Evolutionary conservation across 192 early-diverging fungal genomes (phyloP).

Genomic region (Spizellomyces punctatus): DNA sequence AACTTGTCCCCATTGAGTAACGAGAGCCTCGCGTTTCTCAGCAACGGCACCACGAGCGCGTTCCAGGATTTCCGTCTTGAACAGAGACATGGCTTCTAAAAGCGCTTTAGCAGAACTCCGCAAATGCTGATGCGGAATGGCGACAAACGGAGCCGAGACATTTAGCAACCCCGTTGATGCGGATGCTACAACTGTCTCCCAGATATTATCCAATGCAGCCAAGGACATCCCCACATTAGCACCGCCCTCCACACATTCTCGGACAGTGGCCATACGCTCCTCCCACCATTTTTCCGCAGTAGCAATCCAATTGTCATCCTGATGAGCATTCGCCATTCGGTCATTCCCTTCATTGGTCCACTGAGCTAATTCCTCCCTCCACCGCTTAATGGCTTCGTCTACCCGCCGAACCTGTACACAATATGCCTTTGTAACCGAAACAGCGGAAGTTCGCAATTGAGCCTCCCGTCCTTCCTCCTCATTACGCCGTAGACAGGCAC

Average conservation of each 20-base stretch:
- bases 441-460: conserved; percentile 7
- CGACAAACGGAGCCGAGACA: neutral
- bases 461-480: conserved; percentile 16
- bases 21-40: neutral
- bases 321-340: neutral
- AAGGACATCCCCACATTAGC: neutral
- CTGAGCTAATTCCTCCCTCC: conserved; percentile 14
- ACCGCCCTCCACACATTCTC: neutral
- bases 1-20: conserved; percentile 10
- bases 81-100: conserved; percentile 3
- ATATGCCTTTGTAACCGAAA: conserved; percentile 12
- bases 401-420: conserved; percentile 11
- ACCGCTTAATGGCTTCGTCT: conserved; percentile 15
- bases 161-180: neutral
- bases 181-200: conserved; percentile 9
- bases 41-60: neutral
- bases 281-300: conserved; percentile 14
- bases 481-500: neutral
- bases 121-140: conserved; percentile 19
- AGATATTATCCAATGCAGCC: conserved; percentile 14
- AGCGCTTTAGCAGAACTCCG: conserved; percentile 3
- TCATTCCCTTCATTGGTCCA: conserved; percentile 3
- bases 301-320: conserved; percentile 9
- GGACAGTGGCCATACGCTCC: conserved; percentile 2
- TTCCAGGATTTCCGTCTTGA: conserved; percentile 1